These are phyloP conservation scores for Phytophthora capsici DNA, from an alignment of 352 stramenopile genomes.

Conservation along the genomic window DNA sequence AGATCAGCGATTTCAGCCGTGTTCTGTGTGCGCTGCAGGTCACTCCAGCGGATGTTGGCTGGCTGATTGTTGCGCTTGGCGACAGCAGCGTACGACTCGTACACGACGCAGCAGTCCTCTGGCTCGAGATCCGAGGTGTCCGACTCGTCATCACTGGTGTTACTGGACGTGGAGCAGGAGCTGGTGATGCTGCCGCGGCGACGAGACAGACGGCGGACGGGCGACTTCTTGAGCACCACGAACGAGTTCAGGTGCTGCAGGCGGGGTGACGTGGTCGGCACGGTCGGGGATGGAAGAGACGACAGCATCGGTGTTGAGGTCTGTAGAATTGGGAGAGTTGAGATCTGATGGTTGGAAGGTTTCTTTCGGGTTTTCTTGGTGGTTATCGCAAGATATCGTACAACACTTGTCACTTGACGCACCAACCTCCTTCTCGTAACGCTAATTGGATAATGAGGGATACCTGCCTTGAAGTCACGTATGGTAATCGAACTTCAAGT, in stretches of 20 bases:
- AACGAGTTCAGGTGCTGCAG: constrained; percentile 43
- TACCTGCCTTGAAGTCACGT: background rate
- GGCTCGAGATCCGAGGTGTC: constrained; percentile 29
- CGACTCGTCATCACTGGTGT: constrained; percentile 49
- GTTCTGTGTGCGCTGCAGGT: constrained; percentile 56
- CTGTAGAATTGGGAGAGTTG: constrained; percentile 3
- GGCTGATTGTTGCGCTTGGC: constrained; percentile 50
- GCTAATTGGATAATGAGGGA: constrained; percentile 13
- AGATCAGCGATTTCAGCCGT: constrained; percentile 15
- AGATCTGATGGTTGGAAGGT: background rate
- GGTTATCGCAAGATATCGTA: background rate
- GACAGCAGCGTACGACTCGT: constrained; percentile 81
- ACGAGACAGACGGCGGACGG: constrained; percentile 31
- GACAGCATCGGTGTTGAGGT: constrained; percentile 39
- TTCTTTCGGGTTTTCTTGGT: constrained; percentile 7
- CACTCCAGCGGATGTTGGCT: constrained; percentile 66
- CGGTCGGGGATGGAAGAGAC: constrained; percentile 38
- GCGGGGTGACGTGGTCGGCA: constrained; percentile 5
- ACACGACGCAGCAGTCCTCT: constrained; percentile 60
- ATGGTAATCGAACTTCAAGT: background rate
- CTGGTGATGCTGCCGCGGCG: constrained; percentile 40
- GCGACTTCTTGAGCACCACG: constrained; percentile 46
- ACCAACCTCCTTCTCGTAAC: background rate
- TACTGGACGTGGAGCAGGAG: constrained; percentile 46
- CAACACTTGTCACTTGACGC: background rate